phyloP scores from a whole-genome alignment of 768 basidiomycete genomes.

The Thelephora aurantiotincta region DNA sequence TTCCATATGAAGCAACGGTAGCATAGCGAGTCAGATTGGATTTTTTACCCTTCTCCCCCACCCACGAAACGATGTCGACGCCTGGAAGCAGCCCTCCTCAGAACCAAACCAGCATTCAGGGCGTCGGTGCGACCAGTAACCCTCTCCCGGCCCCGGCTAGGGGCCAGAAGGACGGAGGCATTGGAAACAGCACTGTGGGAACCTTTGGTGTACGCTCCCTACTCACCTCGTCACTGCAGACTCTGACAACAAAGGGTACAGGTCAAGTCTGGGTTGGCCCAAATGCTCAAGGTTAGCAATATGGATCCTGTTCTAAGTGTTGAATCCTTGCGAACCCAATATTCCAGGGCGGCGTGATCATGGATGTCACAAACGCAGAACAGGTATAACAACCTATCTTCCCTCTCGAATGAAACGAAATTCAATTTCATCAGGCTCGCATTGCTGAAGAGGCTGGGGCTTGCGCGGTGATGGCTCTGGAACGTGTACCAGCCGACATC shows the following conservation, averaged over 20 bases:
- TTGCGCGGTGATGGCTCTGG: constrained; percentile 95
- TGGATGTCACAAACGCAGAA: constrained; percentile 86
- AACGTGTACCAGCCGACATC: constrained; percentile 93
- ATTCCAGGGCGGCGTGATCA: constrained; percentile 73
- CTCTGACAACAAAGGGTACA: constrained; percentile 14
- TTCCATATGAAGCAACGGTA: background rate
- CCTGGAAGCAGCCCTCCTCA: constrained; percentile 8
- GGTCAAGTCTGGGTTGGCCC: constrained; percentile 91
- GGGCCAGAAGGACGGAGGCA: constrained; percentile 32
- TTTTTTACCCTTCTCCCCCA: background rate
- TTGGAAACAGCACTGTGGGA: constrained; percentile 45
- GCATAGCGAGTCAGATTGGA: background rate
- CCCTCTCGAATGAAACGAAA: constrained; percentile 5
- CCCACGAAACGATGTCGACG: constrained; percentile 7
- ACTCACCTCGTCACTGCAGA: background rate
- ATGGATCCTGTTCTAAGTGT: constrained; percentile 5
- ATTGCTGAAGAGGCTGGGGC: constrained; percentile 97
- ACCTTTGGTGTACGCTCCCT: constrained; percentile 48
- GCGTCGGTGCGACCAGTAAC: constrained; percentile 25
- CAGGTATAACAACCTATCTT: constrained; percentile 30
- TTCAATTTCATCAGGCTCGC: constrained; percentile 44
- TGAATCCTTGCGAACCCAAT: constrained; percentile 2
- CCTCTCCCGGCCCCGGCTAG: constrained; percentile 37
- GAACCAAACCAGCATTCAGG: constrained; percentile 4
- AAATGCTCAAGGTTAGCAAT: constrained; percentile 79